phyloP scores from a whole-genome alignment of 2,329 filamentous ascomycete genomes.

The Cytospora piceae region DNA sequence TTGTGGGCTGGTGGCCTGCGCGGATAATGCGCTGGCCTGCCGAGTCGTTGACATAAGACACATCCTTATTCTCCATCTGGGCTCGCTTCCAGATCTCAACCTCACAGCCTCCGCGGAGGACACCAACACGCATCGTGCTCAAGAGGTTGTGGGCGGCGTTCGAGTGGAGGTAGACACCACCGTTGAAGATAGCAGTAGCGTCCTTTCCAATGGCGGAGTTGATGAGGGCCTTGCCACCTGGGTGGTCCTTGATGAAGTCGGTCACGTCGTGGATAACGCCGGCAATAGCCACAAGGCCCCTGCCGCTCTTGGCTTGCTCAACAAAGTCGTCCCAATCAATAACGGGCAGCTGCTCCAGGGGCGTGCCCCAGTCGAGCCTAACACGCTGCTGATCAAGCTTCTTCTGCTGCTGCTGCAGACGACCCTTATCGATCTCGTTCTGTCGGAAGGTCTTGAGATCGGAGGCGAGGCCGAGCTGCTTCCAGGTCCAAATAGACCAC shows the following conservation, averaged over 20 bases:
- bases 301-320: slow-evolving; percentile 75
- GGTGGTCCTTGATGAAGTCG: slow-evolving; percentile 85
- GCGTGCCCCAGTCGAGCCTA: slow-evolving; percentile 82
- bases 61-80: slow-evolving; percentile 82
- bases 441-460: slow-evolving; percentile 88
- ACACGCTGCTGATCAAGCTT: slow-evolving; percentile 87
- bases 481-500: slow-evolving; percentile 85
- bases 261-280: slow-evolving; percentile 86
- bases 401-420: slow-evolving; percentile 87
- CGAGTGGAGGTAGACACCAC: slow-evolving; percentile 86
- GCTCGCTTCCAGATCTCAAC: slow-evolving; percentile 93
- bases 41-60: slow-evolving; percentile 78
- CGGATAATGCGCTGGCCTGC: slow-evolving; percentile 81
- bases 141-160: slow-evolving; percentile 89
- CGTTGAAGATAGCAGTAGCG: slow-evolving; percentile 88
- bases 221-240: slow-evolving; percentile 89
- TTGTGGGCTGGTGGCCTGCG: slow-evolving; percentile 84
- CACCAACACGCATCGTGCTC: slow-evolving; percentile 85
- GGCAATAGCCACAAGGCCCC: slow-evolving; percentile 75
- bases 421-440: slow-evolving; percentile 93
- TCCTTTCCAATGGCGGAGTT: slow-evolving; percentile 82
- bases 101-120: slow-evolving; percentile 83
- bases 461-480: slow-evolving; percentile 80
- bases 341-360: slow-evolving; percentile 82
- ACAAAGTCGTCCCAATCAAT: slow-evolving; percentile 88